Conservation (phyloP, 306 rosid species). For the cucumber (Cucumis sativus) region Cucumber_9930_V3 NC_026660.2:20399001-20399500, state of each 20-base stretch:
- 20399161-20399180: background rate
- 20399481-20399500: no score
- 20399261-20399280: background rate
- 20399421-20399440: background rate
- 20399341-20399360: background rate
- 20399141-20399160: background rate
- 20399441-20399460: no score
- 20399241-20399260: background rate
- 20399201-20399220: background rate
- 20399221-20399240: background rate
- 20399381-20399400: background rate
- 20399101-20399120: background rate
- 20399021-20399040: background rate
- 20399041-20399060: conserved; percentile 21
- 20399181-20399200: background rate
- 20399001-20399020: background rate
- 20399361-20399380: background rate
- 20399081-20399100: background rate
- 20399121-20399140: background rate
- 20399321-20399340: background rate
- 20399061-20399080: background rate
- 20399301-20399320: no score
- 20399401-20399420: background rate
- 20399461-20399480: no score
- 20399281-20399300: background rate